A percentile compares a stretch with the other conserved stretches of the same genome.
These are phyloP conservation scores for Dryadomyces quercivorus DNA, from an alignment of 2,329 filamentous ascomycete genomes.

Conservation along the genomic window DNA sequence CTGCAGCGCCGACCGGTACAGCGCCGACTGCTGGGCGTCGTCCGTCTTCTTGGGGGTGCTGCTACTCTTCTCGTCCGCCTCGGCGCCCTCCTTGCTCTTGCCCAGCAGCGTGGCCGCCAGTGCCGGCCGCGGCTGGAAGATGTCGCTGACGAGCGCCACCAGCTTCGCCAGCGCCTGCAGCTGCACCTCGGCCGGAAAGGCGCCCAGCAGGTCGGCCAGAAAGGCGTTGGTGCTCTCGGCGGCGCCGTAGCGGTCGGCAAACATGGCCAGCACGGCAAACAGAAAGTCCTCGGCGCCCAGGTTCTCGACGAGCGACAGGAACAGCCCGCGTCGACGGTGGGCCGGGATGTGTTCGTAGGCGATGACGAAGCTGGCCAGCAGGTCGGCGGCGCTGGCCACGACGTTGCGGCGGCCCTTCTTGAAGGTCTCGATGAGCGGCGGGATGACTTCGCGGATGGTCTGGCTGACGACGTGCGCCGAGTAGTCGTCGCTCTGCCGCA, in stretches of 20 bases:
- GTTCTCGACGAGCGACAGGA: constrained; percentile 73
- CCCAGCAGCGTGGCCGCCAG: constrained; percentile 64
- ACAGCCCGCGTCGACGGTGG: constrained; percentile 71
- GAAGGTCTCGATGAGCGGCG: constrained; percentile 76
- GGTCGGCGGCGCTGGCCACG: constrained; percentile 71
- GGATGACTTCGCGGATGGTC: constrained; percentile 89
- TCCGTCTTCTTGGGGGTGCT: neutral
- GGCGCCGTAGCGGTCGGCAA: constrained; percentile 79
- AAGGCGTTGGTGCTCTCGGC: constrained; percentile 30
- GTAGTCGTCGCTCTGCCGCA: constrained; percentile 91
- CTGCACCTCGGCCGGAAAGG: constrained; percentile 64
- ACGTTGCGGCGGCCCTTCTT: constrained; percentile 67
- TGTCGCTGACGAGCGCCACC: constrained; percentile 61
- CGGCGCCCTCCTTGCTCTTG: constrained; percentile 26
- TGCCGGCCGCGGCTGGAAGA: constrained; percentile 61
- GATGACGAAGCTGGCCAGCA: constrained; percentile 90
- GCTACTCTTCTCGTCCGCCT: constrained; percentile 6
- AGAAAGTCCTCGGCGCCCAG: constrained; percentile 79
- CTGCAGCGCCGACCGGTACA: constrained; percentile 37
- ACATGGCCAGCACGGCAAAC: constrained; percentile 76
- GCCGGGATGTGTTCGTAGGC: constrained; percentile 93
- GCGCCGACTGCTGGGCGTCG: constrained; percentile 21
- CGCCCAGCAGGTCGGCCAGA: constrained; percentile 52
- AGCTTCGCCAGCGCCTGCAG: constrained; percentile 68
- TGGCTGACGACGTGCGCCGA: constrained; percentile 92